These are phyloP conservation scores for Pleurotus pulmonarius DNA, from an alignment of 768 basidiomycete species.

Conservation along the genomic window DNA sequence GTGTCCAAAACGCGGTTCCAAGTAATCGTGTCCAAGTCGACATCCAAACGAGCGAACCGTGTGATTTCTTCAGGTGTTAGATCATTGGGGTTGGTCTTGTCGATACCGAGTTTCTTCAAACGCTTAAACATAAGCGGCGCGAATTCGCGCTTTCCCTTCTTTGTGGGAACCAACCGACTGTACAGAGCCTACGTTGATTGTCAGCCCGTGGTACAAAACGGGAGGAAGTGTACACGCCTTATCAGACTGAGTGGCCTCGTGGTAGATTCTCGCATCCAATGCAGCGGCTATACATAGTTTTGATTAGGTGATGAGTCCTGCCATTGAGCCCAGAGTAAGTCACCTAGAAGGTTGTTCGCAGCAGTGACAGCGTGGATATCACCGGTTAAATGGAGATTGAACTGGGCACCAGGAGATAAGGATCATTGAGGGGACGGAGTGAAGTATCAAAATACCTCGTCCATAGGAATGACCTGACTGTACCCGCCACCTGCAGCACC, in stretches of 20 bases:
- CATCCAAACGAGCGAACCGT: slow-evolving; percentile 86
- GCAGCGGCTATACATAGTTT: slow-evolving; percentile 67
- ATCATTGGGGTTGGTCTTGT: slow-evolving; percentile 89
- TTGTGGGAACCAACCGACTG: slow-evolving; percentile 84
- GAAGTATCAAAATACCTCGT: slow-evolving; percentile 56
- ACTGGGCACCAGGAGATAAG: slow-evolving; percentile 38
- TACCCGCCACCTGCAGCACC: slow-evolving; percentile 98
- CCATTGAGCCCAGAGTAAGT: slow-evolving; percentile 7
- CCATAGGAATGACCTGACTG: slow-evolving; percentile 99
- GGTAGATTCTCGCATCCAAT: slow-evolving; percentile 95
- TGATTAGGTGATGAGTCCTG: slow-evolving; percentile 6
- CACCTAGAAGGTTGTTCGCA: slow-evolving; percentile 93
- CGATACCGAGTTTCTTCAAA: slow-evolving; percentile 89
- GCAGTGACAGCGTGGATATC: slow-evolving; percentile 98
- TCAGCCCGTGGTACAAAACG: not conserved
- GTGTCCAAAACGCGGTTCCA: slow-evolving; percentile 98
- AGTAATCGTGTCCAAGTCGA: slow-evolving; percentile 88
- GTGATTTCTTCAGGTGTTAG: slow-evolving; percentile 91
- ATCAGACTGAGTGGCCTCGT: slow-evolving; percentile 93
- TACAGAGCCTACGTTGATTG: slow-evolving; percentile 60
- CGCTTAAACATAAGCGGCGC: slow-evolving; percentile 96
- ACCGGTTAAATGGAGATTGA: slow-evolving; percentile 93
- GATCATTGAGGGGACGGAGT: not conserved
- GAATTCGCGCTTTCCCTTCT: slow-evolving; percentile 94
- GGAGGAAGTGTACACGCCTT: slow-evolving; percentile 36